Conservation (phyloP, 2,329 filamentous ascomycete genomes). For the Aspergillus sp. region DNA sequence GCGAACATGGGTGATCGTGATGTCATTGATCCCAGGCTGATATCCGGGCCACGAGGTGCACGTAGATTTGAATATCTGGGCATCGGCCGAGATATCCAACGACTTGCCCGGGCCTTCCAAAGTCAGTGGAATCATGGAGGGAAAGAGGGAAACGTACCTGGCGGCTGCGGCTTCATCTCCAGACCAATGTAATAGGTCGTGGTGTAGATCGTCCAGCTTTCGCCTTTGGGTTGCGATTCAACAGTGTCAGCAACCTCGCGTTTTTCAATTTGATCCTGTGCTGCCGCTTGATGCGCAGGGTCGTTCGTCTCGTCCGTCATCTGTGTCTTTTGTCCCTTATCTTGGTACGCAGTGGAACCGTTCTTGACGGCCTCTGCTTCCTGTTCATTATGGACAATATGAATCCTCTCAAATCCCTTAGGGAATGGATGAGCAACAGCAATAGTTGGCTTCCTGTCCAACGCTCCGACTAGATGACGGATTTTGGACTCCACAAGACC, state of each 20-base stretch:
- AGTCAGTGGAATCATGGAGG: constrained; percentile 28
- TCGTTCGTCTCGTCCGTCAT: constrained; percentile 52
- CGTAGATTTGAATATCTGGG: constrained; percentile 80
- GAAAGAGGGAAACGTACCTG: constrained; percentile 55
- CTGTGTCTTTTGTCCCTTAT: constrained; percentile 50
- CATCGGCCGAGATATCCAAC: constrained; percentile 65
- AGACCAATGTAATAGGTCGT: constrained; percentile 94
- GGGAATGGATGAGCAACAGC: constrained; percentile 86
- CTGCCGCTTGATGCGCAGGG: constrained; percentile 48
- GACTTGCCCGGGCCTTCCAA: constrained; percentile 44
- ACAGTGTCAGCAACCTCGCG: constrained; percentile 34
- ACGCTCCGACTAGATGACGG: constrained; percentile 74
- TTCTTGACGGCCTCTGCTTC: constrained; percentile 62
- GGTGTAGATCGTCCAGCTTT: constrained; percentile 66
- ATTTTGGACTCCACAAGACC: constrained; percentile 94
- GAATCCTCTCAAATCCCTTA: constrained; percentile 83
- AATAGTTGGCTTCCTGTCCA: constrained; percentile 78
- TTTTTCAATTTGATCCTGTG: constrained; percentile 44
- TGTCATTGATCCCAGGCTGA: constrained; percentile 69
- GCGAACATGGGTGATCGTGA: constrained; percentile 79
- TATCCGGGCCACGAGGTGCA: constrained; percentile 76
- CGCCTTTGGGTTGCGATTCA: constrained; percentile 36
- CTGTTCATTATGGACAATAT: constrained; percentile 63
- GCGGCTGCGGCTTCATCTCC: constrained; percentile 67
- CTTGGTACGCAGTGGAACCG: constrained; percentile 61